These are phyloP conservation scores for Monosporascus ibericus DNA, from an alignment of 2,329 filamentous ascomycete genomes.

Conservation along the genomic window DNA sequence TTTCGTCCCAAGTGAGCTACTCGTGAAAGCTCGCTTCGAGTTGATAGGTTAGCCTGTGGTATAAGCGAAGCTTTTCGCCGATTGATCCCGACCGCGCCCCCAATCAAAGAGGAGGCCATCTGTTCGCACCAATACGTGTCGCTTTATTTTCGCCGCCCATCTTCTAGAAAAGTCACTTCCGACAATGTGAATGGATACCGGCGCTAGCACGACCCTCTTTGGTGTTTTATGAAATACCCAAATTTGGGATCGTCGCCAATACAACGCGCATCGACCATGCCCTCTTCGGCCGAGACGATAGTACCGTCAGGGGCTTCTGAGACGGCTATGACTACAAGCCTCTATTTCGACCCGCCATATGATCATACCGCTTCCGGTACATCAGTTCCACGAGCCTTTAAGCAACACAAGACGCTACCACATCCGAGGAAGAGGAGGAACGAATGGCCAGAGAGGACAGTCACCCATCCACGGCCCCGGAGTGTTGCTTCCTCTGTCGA, in stretches of 20 bases:
- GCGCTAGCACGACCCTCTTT: slow-evolving; percentile 15
- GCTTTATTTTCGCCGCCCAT: neutral
- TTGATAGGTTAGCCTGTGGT: too few relatives aligned
- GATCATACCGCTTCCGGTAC: slow-evolving; percentile 18
- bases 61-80: too few relatives aligned
- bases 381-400: slow-evolving; percentile 25
- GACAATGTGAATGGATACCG: slow-evolving; percentile 16
- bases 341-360: slow-evolving; percentile 24
- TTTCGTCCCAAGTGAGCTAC: too few relatives aligned
- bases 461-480: slow-evolving; percentile 13
- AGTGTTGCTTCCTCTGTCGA: slow-evolving; percentile 20
- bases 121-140: too few relatives aligned
- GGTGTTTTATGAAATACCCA: slow-evolving; percentile 6
- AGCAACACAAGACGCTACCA: slow-evolving; percentile 33
- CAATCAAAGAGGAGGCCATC: too few relatives aligned
- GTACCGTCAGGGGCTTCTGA: slow-evolving; percentile 7
- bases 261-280: slow-evolving; percentile 15
- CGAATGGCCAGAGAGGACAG: slow-evolving; percentile 12
- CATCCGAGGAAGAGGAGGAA: slow-evolving; percentile 23
- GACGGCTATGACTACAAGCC: slow-evolving; percentile 7
- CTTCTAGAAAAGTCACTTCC: neutral
- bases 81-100: too few relatives aligned
- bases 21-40: too few relatives aligned
- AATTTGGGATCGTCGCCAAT: neutral
- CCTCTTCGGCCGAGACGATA: slow-evolving; percentile 21